A percentile compares a stretch with the other conserved stretches of the same genome.
phyloP scores from a whole-genome alignment of 2,329 filamentous ascomycete species.

The Trichoderma sp. region DNA sequence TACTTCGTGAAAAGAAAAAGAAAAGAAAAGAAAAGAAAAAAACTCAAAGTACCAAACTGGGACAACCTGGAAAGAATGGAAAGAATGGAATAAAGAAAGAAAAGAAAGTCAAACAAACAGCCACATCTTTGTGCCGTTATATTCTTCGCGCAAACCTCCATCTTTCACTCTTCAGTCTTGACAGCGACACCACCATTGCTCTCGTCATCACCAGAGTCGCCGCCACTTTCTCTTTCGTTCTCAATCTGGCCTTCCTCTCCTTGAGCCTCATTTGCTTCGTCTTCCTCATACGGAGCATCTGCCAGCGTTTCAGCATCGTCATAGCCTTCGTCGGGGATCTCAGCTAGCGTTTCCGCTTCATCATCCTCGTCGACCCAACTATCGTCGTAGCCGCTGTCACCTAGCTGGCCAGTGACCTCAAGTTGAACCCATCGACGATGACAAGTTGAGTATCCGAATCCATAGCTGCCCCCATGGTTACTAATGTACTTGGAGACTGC shows the following conservation, averaged over 20 bases:
- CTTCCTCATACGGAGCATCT: not conserved
- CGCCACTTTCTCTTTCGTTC: not conserved
- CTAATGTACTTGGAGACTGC: conserved; percentile 52
- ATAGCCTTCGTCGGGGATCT: not conserved
- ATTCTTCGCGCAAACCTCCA: accelerated
- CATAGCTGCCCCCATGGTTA: conserved; percentile 52
- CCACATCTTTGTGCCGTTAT: not conserved
- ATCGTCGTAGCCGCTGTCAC: not conserved
- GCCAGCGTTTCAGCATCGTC: not conserved
- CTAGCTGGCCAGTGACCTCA: not conserved
- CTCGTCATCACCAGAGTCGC: not conserved
- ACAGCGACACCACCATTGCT: not conserved
- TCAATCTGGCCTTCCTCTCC: not conserved
- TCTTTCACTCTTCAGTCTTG: not conserved
- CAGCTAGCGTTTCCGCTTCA: not conserved
- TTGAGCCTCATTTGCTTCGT: not conserved
- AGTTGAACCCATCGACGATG: conserved; percentile 54
- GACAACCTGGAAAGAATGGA: too few species aligned
- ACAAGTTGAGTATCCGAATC: conserved; percentile 57
- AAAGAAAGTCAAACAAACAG: not conserved
- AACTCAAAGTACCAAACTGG: not conserved
- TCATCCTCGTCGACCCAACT: not conserved
- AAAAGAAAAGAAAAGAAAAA: not conserved
- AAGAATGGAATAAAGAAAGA: not conserved
- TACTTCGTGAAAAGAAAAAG: too few species aligned